Base-by-base conservation (phyloP, 768 basidiomycete species). In the Amyloporia xantha region DNA sequence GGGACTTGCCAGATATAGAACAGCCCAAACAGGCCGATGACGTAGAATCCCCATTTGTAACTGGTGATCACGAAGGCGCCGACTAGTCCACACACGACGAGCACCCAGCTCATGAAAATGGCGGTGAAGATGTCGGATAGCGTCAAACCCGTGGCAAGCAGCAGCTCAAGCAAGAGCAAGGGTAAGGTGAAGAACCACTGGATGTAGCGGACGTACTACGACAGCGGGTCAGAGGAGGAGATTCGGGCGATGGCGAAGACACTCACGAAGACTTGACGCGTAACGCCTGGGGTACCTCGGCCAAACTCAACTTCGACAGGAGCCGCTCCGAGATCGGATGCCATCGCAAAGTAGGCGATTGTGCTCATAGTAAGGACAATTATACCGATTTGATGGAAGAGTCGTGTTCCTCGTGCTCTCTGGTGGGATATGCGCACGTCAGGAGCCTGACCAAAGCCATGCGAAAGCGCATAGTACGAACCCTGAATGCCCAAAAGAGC, bases 161-260 rank as follows among this genome's bases (percentile, higher is more conserved):
- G 61, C 21, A 79, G 59, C 21, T 65, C 64, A 38, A 78, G 68
- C 2, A 79, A 63, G 13, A 79, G 55, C 9, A 74, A 54, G 2
- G 78, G 78, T 15, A 76, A 73, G 28, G 69, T 76, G 62, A 77
- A 71, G 51, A 74, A 70, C 74, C 74, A 76, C 48, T 73, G 73
- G 55, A 77, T 74, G 55, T 75, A 78, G n/a, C 74, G 66, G 0
- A 69, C 74, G 53, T 66, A 79, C 71, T 72, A 17, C 5, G 17
- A 5, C 13, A 3, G 54, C 30, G 13, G 33, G 30, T 7, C 4
- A 20, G 0, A 1, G n/a, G n/a, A n/a, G n/a, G n/a, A n/a, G n/a
- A n/a, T n/a, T n/a, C n/a, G n/a, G n/a, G n/a, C 28, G 13, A 38
- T 7, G 12, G 1, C 24, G 42, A 26, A 40, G 19, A 24, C 1